Percentiles rank a stretch among this genome's conserved stretches.
Conservation (phyloP, 2,329 filamentous ascomycete species). For the Aspergillus clavatus region DNA sequence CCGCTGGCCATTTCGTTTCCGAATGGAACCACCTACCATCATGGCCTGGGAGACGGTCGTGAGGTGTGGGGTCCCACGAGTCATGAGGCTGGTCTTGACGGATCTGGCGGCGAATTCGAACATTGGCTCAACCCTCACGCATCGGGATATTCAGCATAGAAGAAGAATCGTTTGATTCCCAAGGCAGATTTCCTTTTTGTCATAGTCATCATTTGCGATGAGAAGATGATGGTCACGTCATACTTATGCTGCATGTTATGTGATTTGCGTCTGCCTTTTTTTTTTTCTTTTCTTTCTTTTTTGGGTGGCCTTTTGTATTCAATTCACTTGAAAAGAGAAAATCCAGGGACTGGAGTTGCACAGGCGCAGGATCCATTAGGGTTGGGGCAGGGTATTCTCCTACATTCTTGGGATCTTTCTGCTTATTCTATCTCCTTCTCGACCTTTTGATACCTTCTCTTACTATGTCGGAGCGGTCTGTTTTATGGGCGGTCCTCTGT, state of each 20-base stretch:
- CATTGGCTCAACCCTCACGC: conserved; percentile 39
- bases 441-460: background rate
- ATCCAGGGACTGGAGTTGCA: background rate
- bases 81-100: conserved; percentile 31
- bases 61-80: conserved; percentile 35
- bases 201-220: background rate
- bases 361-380: background rate
- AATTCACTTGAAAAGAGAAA: background rate
- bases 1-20: conserved; percentile 14
- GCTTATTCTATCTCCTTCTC: background rate
- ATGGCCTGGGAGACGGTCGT: conserved; percentile 27
- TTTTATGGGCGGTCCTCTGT: background rate
- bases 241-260: background rate
- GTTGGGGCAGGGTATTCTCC: background rate
- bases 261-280: background rate
- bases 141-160: conserved; percentile 9
- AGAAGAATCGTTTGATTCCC: background rate
- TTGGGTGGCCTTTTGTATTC: background rate
- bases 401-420: background rate
- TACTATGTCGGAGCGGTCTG: background rate
- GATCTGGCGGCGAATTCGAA: conserved; percentile 44
- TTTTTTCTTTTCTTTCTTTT: background rate
- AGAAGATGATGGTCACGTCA: background rate
- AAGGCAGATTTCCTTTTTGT: background rate
- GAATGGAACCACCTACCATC: conserved; percentile 17